Evolutionary conservation across 2,329 filamentous ascomycete genomes (phyloP).

Genomic region (Penicillium sclerotiorum): DNA sequence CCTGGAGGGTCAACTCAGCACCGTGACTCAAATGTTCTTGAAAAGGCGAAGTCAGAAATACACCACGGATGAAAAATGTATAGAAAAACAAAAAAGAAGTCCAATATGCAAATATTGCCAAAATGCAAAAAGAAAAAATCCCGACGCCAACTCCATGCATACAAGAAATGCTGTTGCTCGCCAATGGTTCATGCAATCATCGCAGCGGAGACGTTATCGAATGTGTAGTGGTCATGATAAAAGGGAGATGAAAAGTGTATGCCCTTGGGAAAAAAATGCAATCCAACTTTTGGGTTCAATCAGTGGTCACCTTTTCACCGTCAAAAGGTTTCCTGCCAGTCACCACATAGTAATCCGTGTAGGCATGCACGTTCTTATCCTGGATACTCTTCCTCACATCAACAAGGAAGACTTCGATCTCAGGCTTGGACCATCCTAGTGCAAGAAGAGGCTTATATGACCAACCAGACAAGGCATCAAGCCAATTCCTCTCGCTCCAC

Average conservation of each 20-base stretch:
- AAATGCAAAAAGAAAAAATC: no score
- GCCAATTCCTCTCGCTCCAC: slow-evolving; percentile 52
- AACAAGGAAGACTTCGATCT: slow-evolving; percentile 51
- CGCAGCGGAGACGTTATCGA: slow-evolving; percentile 19
- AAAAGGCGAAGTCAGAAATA: no score
- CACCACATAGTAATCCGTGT: slow-evolving; percentile 44
- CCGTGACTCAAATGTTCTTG: no score
- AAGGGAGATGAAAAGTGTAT: neutral
- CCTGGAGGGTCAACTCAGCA: no score
- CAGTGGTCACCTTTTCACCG: no score
- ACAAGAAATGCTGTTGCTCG: slow-evolving; percentile 15
- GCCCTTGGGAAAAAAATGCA: neutral
- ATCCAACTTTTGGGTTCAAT: no score
- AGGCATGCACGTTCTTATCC: slow-evolving; percentile 45
- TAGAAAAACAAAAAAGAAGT: slow-evolving; percentile 2
- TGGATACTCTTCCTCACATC: slow-evolving; percentile 47
- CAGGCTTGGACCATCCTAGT: slow-evolving; percentile 47
- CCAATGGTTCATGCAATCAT: slow-evolving; percentile 33
- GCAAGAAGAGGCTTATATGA: slow-evolving; percentile 47
- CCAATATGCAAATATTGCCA: slow-evolving; percentile 4
- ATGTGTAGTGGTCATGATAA: slow-evolving; percentile 13
- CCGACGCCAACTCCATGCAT: slow-evolving; percentile 29
- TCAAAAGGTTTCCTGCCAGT: slow-evolving; percentile 38
- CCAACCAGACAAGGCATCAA: slow-evolving; percentile 47
- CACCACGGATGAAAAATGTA: neutral